Conservation (phyloP, 2,329 filamentous ascomycete species). For the Penicillium olsonii region DNA sequence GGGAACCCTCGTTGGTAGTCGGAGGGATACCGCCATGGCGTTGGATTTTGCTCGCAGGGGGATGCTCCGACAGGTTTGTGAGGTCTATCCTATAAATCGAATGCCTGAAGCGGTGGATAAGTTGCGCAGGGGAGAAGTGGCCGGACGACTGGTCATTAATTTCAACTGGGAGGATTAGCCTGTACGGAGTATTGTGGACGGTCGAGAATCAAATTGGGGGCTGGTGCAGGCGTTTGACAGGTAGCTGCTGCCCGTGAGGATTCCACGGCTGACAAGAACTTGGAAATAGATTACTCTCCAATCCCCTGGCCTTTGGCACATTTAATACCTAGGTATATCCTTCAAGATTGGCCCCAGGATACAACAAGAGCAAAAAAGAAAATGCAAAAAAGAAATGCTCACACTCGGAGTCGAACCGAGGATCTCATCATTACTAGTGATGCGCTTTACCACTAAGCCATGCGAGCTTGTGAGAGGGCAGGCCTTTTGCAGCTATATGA, state of each 20-base stretch:
- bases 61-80: conserved; percentile 52
- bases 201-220: neutral
- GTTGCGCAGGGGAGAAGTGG: conserved; percentile 52
- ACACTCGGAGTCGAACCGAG: conserved; percentile 10
- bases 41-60: conserved; percentile 52
- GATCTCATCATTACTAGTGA: conserved; percentile 13
- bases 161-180: conserved; percentile 45
- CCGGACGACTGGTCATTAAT: conserved; percentile 56
- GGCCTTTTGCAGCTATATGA: too few species aligned
- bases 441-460: conserved; percentile 12
- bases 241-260: too few species aligned
- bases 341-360: too few species aligned
- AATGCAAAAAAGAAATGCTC: conserved; percentile 1
- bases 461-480: neutral
- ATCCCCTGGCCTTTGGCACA: too few species aligned
- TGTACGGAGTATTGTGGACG: neutral
- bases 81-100: conserved; percentile 49
- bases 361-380: neutral
- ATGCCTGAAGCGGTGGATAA: conserved; percentile 56
- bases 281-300: too few species aligned
- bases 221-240: too few species aligned
- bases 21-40: conserved; percentile 35
- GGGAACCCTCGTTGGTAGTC: conserved; percentile 34
- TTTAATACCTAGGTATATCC: too few species aligned
- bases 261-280: too few species aligned